Evolutionary conservation across 2,329 filamentous ascomycete species (phyloP).

Genomic region (Alternaria solani): DNA sequence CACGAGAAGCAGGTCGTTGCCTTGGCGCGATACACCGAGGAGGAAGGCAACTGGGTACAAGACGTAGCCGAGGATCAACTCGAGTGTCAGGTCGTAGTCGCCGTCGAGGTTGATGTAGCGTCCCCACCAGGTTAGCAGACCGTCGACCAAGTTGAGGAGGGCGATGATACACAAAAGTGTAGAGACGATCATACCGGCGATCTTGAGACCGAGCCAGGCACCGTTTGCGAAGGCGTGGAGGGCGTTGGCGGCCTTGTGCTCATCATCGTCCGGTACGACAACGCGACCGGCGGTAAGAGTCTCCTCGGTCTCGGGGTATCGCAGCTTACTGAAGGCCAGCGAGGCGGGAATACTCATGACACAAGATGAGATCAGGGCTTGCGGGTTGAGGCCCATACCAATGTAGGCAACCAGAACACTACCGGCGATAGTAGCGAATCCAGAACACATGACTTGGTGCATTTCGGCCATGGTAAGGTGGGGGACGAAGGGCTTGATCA

Average conservation of each 20-base stretch:
- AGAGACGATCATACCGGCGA: slow-evolving; percentile 81
- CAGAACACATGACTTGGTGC: slow-evolving; percentile 91
- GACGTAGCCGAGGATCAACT: slow-evolving; percentile 78
- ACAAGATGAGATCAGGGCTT: slow-evolving; percentile 87
- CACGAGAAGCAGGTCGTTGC: slow-evolving; percentile 72
- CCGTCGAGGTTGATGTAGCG: slow-evolving; percentile 75
- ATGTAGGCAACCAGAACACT: slow-evolving; percentile 89
- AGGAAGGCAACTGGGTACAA: slow-evolving; percentile 82
- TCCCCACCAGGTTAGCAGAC: slow-evolving; percentile 84
- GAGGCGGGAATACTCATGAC: slow-evolving; percentile 97
- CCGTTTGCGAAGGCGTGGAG: slow-evolving; percentile 87
- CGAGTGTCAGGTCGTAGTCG: slow-evolving; percentile 73
- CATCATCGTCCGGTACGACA: slow-evolving; percentile 79
- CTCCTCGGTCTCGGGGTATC: slow-evolving; percentile 88
- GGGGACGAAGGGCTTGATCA: slow-evolving; percentile 85
- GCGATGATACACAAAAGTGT: slow-evolving; percentile 86
- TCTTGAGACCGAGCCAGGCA: slow-evolving; percentile 85
- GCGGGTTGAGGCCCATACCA: slow-evolving; percentile 79
- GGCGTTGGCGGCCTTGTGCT: slow-evolving; percentile 78
- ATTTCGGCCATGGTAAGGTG: slow-evolving; percentile 87
- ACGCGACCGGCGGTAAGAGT: slow-evolving; percentile 83
- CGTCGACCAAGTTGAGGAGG: slow-evolving; percentile 76
- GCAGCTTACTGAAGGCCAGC: slow-evolving; percentile 86
- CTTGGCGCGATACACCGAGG: slow-evolving; percentile 74
- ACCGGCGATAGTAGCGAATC: slow-evolving; percentile 91